Evolutionary conservation across 352 stramenopile genomes (phyloP).

Genomic region (Elongisporangium anandrum): DNA sequence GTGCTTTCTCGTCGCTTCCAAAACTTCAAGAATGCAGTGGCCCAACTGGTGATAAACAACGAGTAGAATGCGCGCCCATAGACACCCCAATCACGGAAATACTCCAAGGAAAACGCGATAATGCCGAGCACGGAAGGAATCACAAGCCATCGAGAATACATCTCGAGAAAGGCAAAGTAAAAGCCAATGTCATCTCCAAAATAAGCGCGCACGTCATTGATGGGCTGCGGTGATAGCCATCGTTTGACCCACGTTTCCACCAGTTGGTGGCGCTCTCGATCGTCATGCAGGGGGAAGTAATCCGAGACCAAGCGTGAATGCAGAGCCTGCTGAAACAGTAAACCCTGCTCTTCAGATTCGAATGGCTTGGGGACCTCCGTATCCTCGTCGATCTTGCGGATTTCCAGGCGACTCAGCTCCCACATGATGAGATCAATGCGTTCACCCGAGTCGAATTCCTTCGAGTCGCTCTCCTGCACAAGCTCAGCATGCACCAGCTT

Average conservation of each 20-base stretch:
- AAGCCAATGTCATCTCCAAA: conserved; percentile 92
- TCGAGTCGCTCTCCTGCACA: conserved; percentile 29
- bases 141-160: conserved; percentile 94
- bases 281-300: conserved; percentile 74
- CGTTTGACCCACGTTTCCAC: conserved; percentile 77
- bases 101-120: conserved; percentile 86
- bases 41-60: conserved; percentile 89
- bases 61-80: conserved; percentile 81
- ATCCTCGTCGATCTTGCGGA: conserved; percentile 11
- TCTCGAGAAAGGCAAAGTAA: conserved; percentile 97
- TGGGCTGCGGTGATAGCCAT: conserved; percentile 47
- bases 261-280: conserved; percentile 56
- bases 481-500: conserved; percentile 36
- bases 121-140: conserved; percentile 85
- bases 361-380: conserved; percentile 43
- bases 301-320: conserved; percentile 61
- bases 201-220: conserved; percentile 64
- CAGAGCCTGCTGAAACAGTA: conserved; percentile 64
- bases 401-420: conserved; percentile 52
- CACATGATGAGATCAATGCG: conserved; percentile 75
- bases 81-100: conserved; percentile 39
- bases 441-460: conserved; percentile 65
- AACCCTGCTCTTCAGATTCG: conserved; percentile 58
- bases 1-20: conserved; percentile 89
- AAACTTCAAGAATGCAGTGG: conserved; percentile 86